Evolutionary conservation across 768 basidiomycete species (phyloP).

Genomic region (Rickenella mellea): DNA sequence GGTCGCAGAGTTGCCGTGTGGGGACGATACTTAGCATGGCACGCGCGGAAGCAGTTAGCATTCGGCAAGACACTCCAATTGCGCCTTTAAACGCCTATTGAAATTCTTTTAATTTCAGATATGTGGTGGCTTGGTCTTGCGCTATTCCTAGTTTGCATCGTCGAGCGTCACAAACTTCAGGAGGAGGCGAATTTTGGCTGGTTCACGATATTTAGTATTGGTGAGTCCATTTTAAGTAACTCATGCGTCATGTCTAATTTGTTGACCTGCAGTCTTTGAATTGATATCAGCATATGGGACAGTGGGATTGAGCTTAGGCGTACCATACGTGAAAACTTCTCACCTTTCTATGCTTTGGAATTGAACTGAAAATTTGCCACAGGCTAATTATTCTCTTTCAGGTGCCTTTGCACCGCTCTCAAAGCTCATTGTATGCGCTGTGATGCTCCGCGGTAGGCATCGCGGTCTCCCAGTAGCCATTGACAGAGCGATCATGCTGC

Average conservation of each 20-base stretch:
- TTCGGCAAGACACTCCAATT: slow-evolving; percentile 57
- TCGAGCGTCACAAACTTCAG: slow-evolving; percentile 65
- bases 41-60: slow-evolving; percentile 80
- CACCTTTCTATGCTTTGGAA: slow-evolving; percentile 5
- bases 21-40: slow-evolving; percentile 72
- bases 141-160: slow-evolving; percentile 83
- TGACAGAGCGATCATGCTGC: slow-evolving; percentile 79
- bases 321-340: slow-evolving; percentile 51
- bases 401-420: slow-evolving; percentile 74
- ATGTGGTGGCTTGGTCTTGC: slow-evolving; percentile 94
- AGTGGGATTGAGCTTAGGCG: slow-evolving; percentile 83
- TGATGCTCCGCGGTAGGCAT: slow-evolving; percentile 93
- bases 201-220: slow-evolving; percentile 79
- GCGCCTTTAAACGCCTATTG: not conserved
- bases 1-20: slow-evolving; percentile 54
- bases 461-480: slow-evolving; percentile 83
- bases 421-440: slow-evolving; percentile 76
- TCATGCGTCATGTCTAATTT: slow-evolving; percentile 14
- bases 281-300: slow-evolving; percentile 82
- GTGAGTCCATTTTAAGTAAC: slow-evolving; percentile 39
- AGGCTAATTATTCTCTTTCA: slow-evolving; percentile 77
- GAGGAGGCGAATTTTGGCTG: slow-evolving; percentile 44
- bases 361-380: slow-evolving; percentile 12
- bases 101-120: slow-evolving; percentile 37
- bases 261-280: slow-evolving; percentile 56